Base-by-base conservation (phyloP, 148 eudicot genomes). In the Rhododendron henanense region DNA sequence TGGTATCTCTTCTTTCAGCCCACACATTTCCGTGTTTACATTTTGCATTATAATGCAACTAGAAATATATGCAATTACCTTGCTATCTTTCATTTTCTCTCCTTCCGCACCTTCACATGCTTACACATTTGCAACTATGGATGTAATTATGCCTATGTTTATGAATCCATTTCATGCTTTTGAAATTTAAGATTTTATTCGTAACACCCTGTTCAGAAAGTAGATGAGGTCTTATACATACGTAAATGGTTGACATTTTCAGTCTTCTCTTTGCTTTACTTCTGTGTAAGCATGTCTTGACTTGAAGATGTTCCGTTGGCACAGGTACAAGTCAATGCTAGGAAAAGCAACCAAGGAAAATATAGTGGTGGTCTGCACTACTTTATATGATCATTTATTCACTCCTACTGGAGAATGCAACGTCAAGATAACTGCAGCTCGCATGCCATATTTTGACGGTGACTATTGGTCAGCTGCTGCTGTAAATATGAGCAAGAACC, bases 391-490 rank as follows among this genome's bases (percentile, higher is more conserved):
- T 84, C 88, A 90, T 88, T 94, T 92, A 87, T 96, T 96, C 90
- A 90, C 88, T 53, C 92, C 91, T 75, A 88, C 81, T 86, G 96
- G 87, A 78, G 92, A 90, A 84, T 65, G 84, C 81, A 93, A 88
- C 78, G 85, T 87, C 86, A 94, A 93, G 88, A 91, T 95, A 80
- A 95, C 96, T 39, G 94, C 94, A 57, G 95, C 97, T 71, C 95
- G 94, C 85, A 89, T 96, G 85, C 99, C 99, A 78, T 96, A 94
- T 89, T 94, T 96, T 89, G 98, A 96, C 78, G 99, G 98, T 76
- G 95, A 91, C 88, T 96, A 93, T 85, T 96, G 96, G 98, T 90
- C 96, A 61, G 83, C 88, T 87, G 92, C 91, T 89, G 94, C 92
- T 85, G 94, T 93, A 82, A 88, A 85, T 63, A 88, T 94, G 89